These are phyloP conservation scores for Sanghuangporus weigelae DNA, from an alignment of 1,284 basidiomycete species.

Conservation along the genomic window DNA sequence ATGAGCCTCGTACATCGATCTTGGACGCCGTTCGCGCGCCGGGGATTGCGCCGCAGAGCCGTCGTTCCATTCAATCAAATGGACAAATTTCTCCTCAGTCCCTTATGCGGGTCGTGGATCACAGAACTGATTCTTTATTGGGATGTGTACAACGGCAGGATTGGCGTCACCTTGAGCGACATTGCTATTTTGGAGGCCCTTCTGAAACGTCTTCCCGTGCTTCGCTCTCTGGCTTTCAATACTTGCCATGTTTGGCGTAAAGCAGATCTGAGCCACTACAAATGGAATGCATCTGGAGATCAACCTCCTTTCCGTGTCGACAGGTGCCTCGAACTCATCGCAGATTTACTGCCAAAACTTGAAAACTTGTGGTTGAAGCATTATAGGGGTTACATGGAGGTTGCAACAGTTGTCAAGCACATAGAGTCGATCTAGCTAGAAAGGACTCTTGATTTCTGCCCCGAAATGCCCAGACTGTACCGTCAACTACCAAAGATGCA, in stretches of 20 bases:
- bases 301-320: neutral
- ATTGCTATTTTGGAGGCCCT: neutral
- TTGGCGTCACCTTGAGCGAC: neutral
- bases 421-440: no score
- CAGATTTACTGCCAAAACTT: neutral
- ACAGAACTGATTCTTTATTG: conserved; percentile 5
- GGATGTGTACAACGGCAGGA: neutral
- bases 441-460: neutral
- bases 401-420: no score
- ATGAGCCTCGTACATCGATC: conserved; percentile 7
- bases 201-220: neutral
- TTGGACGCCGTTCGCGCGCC: neutral
- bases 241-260: neutral
- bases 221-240: neutral
- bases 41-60: neutral
- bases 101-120: conserved; percentile 1
- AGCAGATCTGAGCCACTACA: neutral
- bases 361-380: neutral
- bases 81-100: neutral
- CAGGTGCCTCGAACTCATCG: neutral
- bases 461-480: neutral
- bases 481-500: neutral
- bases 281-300: neutral
- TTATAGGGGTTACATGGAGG: neutral
- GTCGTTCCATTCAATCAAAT: neutral